phyloP scores from a whole-genome alignment of 345 rosid genomes.

The Hypericum perforatum region DNA sequence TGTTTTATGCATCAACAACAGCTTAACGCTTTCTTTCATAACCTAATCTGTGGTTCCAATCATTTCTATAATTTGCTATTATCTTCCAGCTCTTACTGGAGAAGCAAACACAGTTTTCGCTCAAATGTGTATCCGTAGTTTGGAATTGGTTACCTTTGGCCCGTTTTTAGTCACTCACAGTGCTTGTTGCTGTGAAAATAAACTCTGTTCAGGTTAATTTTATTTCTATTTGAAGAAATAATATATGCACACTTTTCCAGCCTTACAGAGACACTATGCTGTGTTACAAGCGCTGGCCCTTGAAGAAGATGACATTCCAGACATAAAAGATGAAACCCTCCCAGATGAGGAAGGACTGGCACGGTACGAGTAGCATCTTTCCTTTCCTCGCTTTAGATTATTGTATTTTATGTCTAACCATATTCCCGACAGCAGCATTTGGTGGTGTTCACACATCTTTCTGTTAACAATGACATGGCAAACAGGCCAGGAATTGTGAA shows the following conservation, averaged over 20 bases:
- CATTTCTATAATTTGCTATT: no score
- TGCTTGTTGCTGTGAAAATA: not conserved
- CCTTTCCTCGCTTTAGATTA: not conserved
- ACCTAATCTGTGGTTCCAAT: no score
- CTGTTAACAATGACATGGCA: not conserved
- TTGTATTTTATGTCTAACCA: not conserved
- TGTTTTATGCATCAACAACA: no score
- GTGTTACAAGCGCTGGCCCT: slow-evolving; percentile 79
- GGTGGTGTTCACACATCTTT: not conserved
- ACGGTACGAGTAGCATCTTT: slow-evolving; percentile 30
- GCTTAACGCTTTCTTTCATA: no score
- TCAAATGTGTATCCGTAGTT: no score
- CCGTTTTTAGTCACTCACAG: no score
- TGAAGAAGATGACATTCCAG: slow-evolving; percentile 69
- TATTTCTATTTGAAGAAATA: not conserved
- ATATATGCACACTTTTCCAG: slow-evolving; percentile 30
- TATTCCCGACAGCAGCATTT: slow-evolving; percentile 1
- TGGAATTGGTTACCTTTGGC: no score
- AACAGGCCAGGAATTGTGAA: slow-evolving; percentile 55
- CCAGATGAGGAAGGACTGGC: slow-evolving; percentile 88
- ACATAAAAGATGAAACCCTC: slow-evolving; percentile 60
- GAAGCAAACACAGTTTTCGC: no score
- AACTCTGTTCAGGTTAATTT: not conserved
- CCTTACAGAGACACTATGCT: slow-evolving; percentile 88
- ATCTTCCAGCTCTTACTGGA: no score